Base-by-base conservation (phyloP, 345 rosid species). In the Moringa oleifera region DNA sequence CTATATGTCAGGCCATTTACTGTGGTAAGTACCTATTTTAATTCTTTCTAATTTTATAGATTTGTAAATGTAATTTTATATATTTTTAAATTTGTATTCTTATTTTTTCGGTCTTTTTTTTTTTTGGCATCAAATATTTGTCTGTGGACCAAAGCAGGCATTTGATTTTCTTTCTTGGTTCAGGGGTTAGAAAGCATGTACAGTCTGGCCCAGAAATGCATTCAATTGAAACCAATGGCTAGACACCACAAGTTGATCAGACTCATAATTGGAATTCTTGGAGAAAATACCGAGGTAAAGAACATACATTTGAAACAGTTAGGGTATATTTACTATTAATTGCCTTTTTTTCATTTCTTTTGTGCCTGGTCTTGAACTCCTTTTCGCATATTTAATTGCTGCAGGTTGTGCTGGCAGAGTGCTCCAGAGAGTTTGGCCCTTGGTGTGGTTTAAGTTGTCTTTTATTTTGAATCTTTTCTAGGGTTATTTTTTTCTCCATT, bases 151-250 rank as follows among this genome's bases (percentile, higher is more conserved):
- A 33, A 74, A 72, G 51, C 23, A 53, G 28, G 11, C 18, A 15
- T 61, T 51, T 56, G 28, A 57, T 45, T 58, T 54, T 54, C 68
- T 74, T 57, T 58, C 67, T 51, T 68, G 52, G 62, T 31, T 54
- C 71, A 93, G 99, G 99, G 99, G 25, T 73, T 88, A 51, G 99
- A 94, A 69, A 88, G 85, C 81, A 88, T 94, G 95, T 80, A 86
- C 69, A 80, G 67, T 76, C 80, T 94, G 63, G 92, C 96, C 59
- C 89, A 82, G 72, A 94, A 88, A 75, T 88, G 95, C 72, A 70
- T 83, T 73, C 84, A 79, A 79, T 79, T 83, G 79, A 94, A 90
- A 63, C 85, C 92, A 65, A 63, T 58, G 55, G 73, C 77, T 62
- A 71, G 68, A 68, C 79, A 86, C 33, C 92, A 94, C 75, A 86